Conservation (phyloP, 2,329 filamentous ascomycete genomes). For the Arachnomyces sp. region DNA sequence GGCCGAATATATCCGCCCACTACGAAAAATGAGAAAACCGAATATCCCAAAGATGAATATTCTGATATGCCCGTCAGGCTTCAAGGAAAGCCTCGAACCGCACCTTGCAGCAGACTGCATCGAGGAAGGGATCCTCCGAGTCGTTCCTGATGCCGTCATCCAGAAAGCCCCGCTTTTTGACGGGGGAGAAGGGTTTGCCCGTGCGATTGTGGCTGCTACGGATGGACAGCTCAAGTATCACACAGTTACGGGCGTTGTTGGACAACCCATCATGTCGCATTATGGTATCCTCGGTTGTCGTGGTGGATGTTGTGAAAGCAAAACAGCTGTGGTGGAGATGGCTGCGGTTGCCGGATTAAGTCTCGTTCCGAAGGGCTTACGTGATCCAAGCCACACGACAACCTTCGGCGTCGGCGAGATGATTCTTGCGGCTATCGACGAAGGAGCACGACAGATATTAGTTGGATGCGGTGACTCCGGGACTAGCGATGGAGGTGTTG, state of each 20-base stretch:
- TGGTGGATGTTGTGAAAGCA: constrained; percentile 14
- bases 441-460: constrained; percentile 39
- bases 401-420: constrained; percentile 46
- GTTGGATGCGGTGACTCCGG: constrained; percentile 49
- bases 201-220: constrained; percentile 38
- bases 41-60: constrained; percentile 20
- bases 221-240: constrained; percentile 31
- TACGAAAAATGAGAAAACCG: not conserved
- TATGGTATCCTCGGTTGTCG: constrained; percentile 36
- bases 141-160: constrained; percentile 35
- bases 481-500: constrained; percentile 46
- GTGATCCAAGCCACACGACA: constrained; percentile 43
- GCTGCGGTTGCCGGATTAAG: constrained; percentile 46
- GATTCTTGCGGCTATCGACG: constrained; percentile 39
- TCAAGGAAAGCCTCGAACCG: constrained; percentile 46
- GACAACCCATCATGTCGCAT: constrained; percentile 34
- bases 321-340: constrained; percentile 46
- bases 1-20: too few species aligned
- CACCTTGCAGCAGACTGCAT: constrained; percentile 44
- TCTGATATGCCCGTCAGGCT: constrained; percentile 46
- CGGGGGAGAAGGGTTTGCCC: constrained; percentile 46
- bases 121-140: constrained; percentile 39
- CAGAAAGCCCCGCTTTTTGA: constrained; percentile 46
- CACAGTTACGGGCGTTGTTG: constrained; percentile 39
- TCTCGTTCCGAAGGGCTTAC: constrained; percentile 37